Conservation (phyloP, 345 rosid species). For the Pugionium cornutum region DNA sequence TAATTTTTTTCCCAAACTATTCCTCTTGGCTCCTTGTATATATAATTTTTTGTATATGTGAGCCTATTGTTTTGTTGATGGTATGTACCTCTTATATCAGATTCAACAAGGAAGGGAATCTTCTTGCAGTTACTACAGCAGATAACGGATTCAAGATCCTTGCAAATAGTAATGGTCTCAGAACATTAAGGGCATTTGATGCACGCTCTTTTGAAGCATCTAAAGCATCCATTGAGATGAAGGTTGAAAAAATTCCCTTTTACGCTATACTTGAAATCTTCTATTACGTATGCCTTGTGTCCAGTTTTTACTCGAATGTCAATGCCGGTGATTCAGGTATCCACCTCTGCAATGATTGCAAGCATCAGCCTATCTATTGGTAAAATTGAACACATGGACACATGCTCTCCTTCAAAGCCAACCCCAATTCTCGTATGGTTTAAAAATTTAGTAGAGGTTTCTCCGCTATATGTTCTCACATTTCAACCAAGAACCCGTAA, state of each 20-base stretch:
- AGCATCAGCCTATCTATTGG: constrained; percentile 46
- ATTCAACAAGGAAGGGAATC: constrained; percentile 86
- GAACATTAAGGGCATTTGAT: constrained; percentile 61
- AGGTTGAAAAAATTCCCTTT: constrained; percentile 21
- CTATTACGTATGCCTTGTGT: background rate
- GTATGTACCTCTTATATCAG: constrained; percentile 58
- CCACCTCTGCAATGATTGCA: constrained; percentile 46
- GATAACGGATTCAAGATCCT: constrained; percentile 93
- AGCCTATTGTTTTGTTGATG: too few species aligned
- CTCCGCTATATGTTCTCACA: background rate
- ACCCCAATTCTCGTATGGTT: constrained; percentile 42
- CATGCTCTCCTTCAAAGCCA: constrained; percentile 53
- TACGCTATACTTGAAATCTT: constrained; percentile 1
- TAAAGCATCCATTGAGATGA: constrained; percentile 43
- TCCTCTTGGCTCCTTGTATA: too few species aligned
- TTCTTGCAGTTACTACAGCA: constrained; percentile 83
- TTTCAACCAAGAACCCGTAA: background rate
- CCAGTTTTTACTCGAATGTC: constrained; percentile 25
- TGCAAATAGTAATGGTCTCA: constrained; percentile 67
- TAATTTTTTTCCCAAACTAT: background rate
- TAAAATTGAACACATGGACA: constrained; percentile 53
- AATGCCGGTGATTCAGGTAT: constrained; percentile 39
- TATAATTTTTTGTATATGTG: too few species aligned
- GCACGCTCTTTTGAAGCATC: constrained; percentile 64
- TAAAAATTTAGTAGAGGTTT: background rate